Percentiles rank a stretch among this genome's conserved stretches.
Conservation (phyloP, 805 yeast genomes). For the Suhomyces pyralidae region DNA sequence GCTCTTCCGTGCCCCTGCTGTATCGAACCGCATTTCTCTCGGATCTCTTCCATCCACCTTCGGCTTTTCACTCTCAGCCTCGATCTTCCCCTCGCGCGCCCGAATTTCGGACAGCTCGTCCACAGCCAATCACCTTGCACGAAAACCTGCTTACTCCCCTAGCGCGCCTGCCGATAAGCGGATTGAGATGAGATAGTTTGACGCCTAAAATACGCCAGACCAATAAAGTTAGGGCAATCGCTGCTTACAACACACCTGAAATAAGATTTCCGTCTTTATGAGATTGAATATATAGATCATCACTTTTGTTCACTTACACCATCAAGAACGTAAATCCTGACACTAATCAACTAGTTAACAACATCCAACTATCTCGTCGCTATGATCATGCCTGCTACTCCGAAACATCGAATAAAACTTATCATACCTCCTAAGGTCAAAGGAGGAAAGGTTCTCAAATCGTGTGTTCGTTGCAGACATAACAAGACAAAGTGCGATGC, state of each 20-base stretch:
- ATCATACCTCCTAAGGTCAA: constrained; percentile 8
- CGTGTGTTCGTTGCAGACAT: constrained; percentile 63
- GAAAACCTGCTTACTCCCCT: constrained; percentile 3
- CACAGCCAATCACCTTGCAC: constrained; percentile 6
- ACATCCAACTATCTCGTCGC: neutral
- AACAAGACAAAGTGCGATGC: constrained; percentile 70
- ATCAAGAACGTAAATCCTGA: neutral
- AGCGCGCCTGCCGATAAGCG: constrained; percentile 6
- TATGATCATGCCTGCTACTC: constrained; percentile 13
- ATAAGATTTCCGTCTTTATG: neutral
- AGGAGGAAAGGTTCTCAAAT: constrained; percentile 34
- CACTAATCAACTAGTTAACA: neutral
- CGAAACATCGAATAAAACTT: constrained; percentile 11
- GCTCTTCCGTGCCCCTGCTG: neutral
- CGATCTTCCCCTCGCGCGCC: constrained; percentile 1
- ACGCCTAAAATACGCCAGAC: neutral
- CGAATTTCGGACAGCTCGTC: constrained; percentile 5
- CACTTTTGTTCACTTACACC: neutral
- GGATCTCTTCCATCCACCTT: neutral
- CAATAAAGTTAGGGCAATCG: neutral
- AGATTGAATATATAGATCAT: neutral
- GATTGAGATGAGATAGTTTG: constrained; percentile 3
- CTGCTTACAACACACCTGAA: neutral
- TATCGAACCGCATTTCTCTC: too few species aligned
- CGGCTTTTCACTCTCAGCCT: neutral